A percentile compares a stretch with the other conserved stretches of the same genome.
phyloP scores from a whole-genome alignment of 2,329 filamentous ascomycete genomes.

The Fusarium foetens region DNA sequence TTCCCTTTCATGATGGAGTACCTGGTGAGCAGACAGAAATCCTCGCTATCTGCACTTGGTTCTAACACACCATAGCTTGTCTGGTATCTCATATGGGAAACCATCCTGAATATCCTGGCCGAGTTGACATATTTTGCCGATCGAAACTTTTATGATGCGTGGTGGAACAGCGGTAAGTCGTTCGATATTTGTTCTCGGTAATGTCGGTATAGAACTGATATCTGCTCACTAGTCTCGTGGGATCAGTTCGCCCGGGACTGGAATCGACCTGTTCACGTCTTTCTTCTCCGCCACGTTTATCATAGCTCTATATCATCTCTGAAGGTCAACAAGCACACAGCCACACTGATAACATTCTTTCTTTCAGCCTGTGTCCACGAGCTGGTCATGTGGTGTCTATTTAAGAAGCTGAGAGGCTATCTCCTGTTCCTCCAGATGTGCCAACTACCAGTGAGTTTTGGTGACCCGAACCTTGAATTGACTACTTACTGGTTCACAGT shows the following conservation, averaged over 20 bases:
- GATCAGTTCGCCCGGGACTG: constrained; percentile 84
- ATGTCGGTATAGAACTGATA: not conserved
- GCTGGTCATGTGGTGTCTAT: constrained; percentile 82
- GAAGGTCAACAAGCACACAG: constrained; percentile 74
- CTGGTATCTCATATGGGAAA: constrained; percentile 87
- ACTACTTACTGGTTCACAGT: constrained; percentile 45
- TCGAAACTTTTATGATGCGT: constrained; percentile 74
- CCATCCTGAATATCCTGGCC: constrained; percentile 77
- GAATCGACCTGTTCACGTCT: constrained; percentile 82
- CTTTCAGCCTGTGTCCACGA: constrained; percentile 78
- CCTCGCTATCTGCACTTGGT: not conserved
- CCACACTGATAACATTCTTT: constrained; percentile 80
- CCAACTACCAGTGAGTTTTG: constrained; percentile 68
- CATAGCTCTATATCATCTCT: constrained; percentile 80
- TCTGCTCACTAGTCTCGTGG: constrained; percentile 62
- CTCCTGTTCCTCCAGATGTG: constrained; percentile 77
- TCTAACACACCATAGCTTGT: constrained; percentile 57
- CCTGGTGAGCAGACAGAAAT: constrained; percentile 53
- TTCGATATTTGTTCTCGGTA: not conserved
- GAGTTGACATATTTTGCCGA: constrained; percentile 83
- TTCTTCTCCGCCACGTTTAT: constrained; percentile 81
- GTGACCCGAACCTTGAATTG: not conserved
- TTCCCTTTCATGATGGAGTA: constrained; percentile 86
- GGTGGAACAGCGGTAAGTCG: constrained; percentile 68
- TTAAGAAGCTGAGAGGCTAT: constrained; percentile 80